phyloP scores from a whole-genome alignment of 129 eudicot species.

The Flaveria robusta region DNA sequence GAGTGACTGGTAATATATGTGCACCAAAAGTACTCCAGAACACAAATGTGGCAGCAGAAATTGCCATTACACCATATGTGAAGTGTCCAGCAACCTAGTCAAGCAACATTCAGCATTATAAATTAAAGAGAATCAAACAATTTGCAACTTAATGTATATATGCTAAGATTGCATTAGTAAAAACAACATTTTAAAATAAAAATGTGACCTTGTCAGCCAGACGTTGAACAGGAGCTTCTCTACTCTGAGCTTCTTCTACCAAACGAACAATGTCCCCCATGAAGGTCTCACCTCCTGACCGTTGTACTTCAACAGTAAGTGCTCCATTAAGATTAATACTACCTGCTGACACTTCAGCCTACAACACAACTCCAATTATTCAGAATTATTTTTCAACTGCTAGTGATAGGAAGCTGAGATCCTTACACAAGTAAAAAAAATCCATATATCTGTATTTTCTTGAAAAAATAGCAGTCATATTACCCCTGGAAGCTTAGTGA shows the following conservation, averaged over 20 bases:
- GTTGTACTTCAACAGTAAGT: constrained; percentile 81
- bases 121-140: constrained; percentile 12
- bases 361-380: constrained; percentile 24
- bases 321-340: constrained; percentile 94
- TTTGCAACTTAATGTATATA: neutral
- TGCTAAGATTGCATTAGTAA: neutral
- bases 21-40: constrained; percentile 92
- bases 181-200: neutral
- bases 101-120: constrained; percentile 9
- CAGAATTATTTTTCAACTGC: neutral
- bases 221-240: constrained; percentile 99
- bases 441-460: too few species aligned
- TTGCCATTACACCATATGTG: constrained; percentile 97
- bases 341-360: constrained; percentile 98
- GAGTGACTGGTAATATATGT: constrained; percentile 67
- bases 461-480: constrained; percentile 15
- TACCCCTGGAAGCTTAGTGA: constrained; percentile 97
- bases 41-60: constrained; percentile 94
- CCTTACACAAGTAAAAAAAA: neutral
- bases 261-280: constrained; percentile 95
- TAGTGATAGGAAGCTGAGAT: neutral
- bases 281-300: constrained; percentile 97
- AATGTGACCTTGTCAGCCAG: constrained; percentile 84
- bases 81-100: constrained; percentile 91
- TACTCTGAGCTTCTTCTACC: constrained; percentile 97